phyloP scores from a whole-genome alignment of 768 basidiomycete species.

The Tylopilus vinaceipallidus region DNA sequence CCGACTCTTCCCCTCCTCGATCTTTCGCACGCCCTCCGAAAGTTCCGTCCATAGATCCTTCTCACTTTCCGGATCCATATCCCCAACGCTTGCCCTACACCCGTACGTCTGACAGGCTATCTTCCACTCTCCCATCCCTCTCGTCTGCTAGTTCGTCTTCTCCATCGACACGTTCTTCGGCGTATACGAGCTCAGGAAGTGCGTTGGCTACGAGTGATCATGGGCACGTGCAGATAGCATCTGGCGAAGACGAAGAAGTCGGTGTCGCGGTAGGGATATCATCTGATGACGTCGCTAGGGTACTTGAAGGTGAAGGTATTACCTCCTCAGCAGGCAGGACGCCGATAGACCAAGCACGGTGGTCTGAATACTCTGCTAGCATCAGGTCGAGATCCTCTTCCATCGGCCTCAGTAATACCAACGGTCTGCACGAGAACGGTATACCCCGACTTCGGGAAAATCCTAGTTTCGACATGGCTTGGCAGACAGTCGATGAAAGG shows the following conservation, averaged over 20 bases:
- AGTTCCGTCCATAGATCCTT: slow-evolving; percentile 53
- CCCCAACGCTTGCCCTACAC: slow-evolving; percentile 54
- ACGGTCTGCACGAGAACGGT: slow-evolving; percentile 39
- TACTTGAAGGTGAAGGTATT: slow-evolving; percentile 52
- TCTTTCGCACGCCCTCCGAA: slow-evolving; percentile 45
- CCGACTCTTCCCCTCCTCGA: slow-evolving; percentile 35
- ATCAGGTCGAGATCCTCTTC: slow-evolving; percentile 72
- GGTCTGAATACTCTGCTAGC: slow-evolving; percentile 72
- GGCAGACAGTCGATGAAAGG: slow-evolving; percentile 71
- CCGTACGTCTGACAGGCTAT: slow-evolving; percentile 33
- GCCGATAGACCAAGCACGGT: slow-evolving; percentile 62
- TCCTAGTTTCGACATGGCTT: slow-evolving; percentile 73
- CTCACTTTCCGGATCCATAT: slow-evolving; percentile 71
- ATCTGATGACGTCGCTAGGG: slow-evolving; percentile 62
- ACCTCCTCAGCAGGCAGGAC: slow-evolving; percentile 46
- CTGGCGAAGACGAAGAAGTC: slow-evolving; percentile 55
- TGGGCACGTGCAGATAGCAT: slow-evolving; percentile 62
- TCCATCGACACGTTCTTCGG: slow-evolving; percentile 71
- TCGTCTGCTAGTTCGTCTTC: slow-evolving; percentile 72
- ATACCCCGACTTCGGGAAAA: slow-evolving; percentile 54
- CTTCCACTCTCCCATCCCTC: slow-evolving; percentile 51
- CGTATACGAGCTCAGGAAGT: slow-evolving; percentile 73
- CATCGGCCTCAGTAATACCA: slow-evolving; percentile 46
- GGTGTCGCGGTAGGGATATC: slow-evolving; percentile 56
- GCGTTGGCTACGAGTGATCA: slow-evolving; percentile 59